Evolutionary conservation across 805 yeast genomes (phyloP), one percentile per base, ranked within the genome.

Genomic region (Candida bentonensis): DNA sequence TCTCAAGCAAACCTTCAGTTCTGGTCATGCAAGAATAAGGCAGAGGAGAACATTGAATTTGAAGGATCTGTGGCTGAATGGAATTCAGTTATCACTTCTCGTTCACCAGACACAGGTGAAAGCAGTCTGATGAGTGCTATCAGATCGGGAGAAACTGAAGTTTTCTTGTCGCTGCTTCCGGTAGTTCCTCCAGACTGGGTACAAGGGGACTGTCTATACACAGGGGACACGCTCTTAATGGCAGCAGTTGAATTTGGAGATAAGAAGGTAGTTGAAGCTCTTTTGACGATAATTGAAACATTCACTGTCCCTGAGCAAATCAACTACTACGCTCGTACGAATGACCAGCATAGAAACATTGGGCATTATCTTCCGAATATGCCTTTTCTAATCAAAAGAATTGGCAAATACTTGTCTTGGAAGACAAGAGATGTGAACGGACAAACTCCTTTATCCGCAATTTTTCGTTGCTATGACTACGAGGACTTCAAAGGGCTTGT

Each of bases 381-480:
- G 42, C 63, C 70, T 20, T 62, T 66, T 2, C 58, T 82, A 1
- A 69, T 86, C 15, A 54, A 62, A 0, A 55, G 53, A n/a, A 58
- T 85, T 11, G 94, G 94, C 0, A 55, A 56, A 1, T 70, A 65
- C 41, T 64, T 85, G 4, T 66, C 82, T 53, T 87, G 96, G 96
- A 68, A 65, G 11, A 56, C 61, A 13, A 72, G 71, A 43, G 96
- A 87, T 55, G 49, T 55, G 11, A 76, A 72, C 48, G 75, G 78
- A 0, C 86, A 82, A 50, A 84, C 96, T 0, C 94, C 96, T 0
- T 62, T 87, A 13, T 79, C 82, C 61, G 72, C 86, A 2, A 60
- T 84, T 2, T 76, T 85, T 51, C 63, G 95, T 45, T 76, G 86
- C 49, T 87, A 87, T 60, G 96, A 87, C 58, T 86, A 82, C 49